Evolutionary conservation across 2,329 filamentous ascomycete species (phyloP).

Genomic region (Colletotrichum tamarilloi): DNA sequence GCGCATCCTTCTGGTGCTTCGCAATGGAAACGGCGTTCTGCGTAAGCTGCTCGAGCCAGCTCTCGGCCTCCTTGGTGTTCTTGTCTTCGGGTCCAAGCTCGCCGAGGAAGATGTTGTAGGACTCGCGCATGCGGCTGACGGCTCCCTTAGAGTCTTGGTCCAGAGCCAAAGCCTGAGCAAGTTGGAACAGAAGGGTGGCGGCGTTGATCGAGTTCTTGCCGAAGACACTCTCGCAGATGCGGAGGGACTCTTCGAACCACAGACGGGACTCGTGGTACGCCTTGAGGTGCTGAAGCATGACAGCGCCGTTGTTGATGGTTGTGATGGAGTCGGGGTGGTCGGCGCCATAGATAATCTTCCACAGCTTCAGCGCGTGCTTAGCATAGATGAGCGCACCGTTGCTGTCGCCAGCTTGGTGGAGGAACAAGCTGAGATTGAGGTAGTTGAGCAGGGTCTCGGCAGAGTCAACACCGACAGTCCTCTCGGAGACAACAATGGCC

Average conservation of each 20-base stretch:
- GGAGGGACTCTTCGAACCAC: constrained; percentile 95
- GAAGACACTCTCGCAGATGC: constrained; percentile 89
- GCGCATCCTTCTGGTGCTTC: constrained; percentile 90
- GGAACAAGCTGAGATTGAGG: constrained; percentile 93
- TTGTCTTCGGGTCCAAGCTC: constrained; percentile 91
- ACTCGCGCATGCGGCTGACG: constrained; percentile 93
- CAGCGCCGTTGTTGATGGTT: constrained; percentile 97
- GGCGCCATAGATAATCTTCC: constrained; percentile 95
- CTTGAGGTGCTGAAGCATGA: constrained; percentile 97
- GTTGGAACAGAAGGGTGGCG: constrained; percentile 95
- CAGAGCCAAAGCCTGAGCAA: constrained; percentile 94
- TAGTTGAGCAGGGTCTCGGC: constrained; percentile 95
- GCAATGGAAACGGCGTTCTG: constrained; percentile 95
- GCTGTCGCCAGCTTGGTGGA: constrained; percentile 92
- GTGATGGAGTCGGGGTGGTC: constrained; percentile 98
- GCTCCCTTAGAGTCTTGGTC: constrained; percentile 94
- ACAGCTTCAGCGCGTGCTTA: constrained; percentile 91
- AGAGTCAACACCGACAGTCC: constrained; percentile 92
- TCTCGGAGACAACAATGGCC: constrained; percentile 94
- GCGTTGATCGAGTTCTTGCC: constrained; percentile 92
- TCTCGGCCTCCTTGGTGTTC: constrained; percentile 98
- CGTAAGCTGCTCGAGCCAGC: constrained; percentile 95
- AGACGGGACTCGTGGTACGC: constrained; percentile 92
- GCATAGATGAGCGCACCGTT: constrained; percentile 88
- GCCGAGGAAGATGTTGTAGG: constrained; percentile 92